phyloP scores from a whole-genome alignment of 2,329 filamentous ascomycete species.

The Coleophoma eucalyptorum region DNA sequence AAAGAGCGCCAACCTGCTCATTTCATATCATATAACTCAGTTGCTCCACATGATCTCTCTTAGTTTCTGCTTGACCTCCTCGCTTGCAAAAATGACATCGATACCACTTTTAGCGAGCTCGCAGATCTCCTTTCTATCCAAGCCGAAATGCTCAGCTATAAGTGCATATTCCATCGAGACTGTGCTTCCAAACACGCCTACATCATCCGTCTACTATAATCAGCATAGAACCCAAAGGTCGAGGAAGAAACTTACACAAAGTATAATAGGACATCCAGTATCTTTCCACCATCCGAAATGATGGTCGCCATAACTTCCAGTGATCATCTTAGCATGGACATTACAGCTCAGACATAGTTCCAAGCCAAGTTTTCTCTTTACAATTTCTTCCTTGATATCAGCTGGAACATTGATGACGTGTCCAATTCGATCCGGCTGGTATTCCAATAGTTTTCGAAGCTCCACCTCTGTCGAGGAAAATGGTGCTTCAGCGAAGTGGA shows the following conservation, averaged over 20 bases:
- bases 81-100: slow-evolving; percentile 62
- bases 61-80: slow-evolving; percentile 57
- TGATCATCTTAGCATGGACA: slow-evolving; percentile 70
- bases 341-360: slow-evolving; percentile 82
- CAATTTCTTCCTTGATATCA: slow-evolving; percentile 52
- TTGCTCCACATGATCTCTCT: slow-evolving; percentile 43
- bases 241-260: slow-evolving; percentile 54
- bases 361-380: slow-evolving; percentile 52
- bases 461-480: slow-evolving; percentile 54
- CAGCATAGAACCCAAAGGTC: not conserved
- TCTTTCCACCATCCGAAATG: slow-evolving; percentile 75
- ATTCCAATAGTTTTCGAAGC: slow-evolving; percentile 60
- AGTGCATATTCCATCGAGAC: slow-evolving; percentile 75
- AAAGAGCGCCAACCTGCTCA: too few relatives aligned
- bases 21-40: too few relatives aligned
- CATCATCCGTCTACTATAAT: slow-evolving; percentile 67
- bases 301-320: slow-evolving; percentile 61
- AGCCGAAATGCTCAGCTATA: slow-evolving; percentile 65
- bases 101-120: slow-evolving; percentile 57
- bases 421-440: slow-evolving; percentile 65
- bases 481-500: slow-evolving; percentile 75
- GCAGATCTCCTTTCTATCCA: slow-evolving; percentile 45
- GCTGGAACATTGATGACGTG: slow-evolving; percentile 75
- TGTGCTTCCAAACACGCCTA: slow-evolving; percentile 74
- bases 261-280: slow-evolving; percentile 54